phyloP scores from a whole-genome alignment of 106 monocot species.

The Phalaenopsis aphrodite region DNA sequence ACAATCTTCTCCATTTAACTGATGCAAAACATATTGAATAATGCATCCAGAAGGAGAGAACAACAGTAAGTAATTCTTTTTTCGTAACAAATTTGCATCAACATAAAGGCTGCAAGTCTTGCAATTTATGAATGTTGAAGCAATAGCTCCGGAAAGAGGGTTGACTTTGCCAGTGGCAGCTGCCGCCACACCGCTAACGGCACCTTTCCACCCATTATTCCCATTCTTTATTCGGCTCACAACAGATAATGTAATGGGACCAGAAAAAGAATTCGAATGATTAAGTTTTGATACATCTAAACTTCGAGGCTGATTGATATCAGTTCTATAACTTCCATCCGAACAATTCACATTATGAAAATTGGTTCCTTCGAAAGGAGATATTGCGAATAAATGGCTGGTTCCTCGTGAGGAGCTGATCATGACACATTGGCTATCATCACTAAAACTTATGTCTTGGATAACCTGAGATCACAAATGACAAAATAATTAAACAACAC shows the following conservation, averaged over 20 bases:
- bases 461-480: slow-evolving; percentile 49
- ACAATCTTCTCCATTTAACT: slow-evolving; percentile 35
- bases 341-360: slow-evolving; percentile 14
- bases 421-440: slow-evolving; percentile 91
- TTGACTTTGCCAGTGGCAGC: slow-evolving; percentile 59
- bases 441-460: slow-evolving; percentile 92
- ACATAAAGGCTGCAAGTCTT: slow-evolving; percentile 20
- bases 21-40: slow-evolving; percentile 68
- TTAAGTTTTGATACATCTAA: slow-evolving; percentile 11
- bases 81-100: slow-evolving; percentile 25
- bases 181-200: slow-evolving; percentile 72
- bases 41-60: slow-evolving; percentile 83
- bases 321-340: slow-evolving; percentile 14
- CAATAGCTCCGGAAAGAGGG: slow-evolving; percentile 74
- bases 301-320: slow-evolving; percentile 12
- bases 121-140: slow-evolving; percentile 76
- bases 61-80: slow-evolving; percentile 62
- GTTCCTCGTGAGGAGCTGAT: slow-evolving; percentile 94
- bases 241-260: slow-evolving; percentile 59
- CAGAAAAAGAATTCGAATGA: slow-evolving; percentile 30
- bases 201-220: slow-evolving; percentile 67
- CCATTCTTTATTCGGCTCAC: slow-evolving; percentile 88
- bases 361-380: slow-evolving; percentile 36
- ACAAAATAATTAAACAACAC: slow-evolving; percentile 1
- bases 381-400: slow-evolving; percentile 78